phyloP scores from a whole-genome alignment of 805 yeast species.

The Clavispora vitiphila region DNA sequence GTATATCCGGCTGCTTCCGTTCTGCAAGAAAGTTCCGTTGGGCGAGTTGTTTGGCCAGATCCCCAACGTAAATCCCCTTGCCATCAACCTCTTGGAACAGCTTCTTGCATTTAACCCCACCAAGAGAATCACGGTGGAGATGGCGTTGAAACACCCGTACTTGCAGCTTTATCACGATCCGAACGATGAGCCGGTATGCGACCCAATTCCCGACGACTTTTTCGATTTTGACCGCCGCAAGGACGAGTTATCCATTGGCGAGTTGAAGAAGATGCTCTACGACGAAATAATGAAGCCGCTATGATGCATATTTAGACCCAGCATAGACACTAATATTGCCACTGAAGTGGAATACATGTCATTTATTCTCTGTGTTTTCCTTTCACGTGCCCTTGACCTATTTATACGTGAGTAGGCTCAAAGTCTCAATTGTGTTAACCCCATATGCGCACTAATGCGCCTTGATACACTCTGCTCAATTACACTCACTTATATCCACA shows the following conservation, averaged over 20 bases:
- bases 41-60: slow-evolving; percentile 13
- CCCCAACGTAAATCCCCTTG: slow-evolving; percentile 34
- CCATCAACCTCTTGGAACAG: slow-evolving; percentile 56
- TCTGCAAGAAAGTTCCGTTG: slow-evolving; percentile 44
- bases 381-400: too few species aligned
- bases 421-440: too few species aligned
- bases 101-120: slow-evolving; percentile 69
- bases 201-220: slow-evolving; percentile 78
- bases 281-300: slow-evolving; percentile 70
- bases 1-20: slow-evolving; percentile 77
- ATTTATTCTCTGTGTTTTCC: too few species aligned
- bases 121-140: slow-evolving; percentile 66
- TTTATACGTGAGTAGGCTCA: too few species aligned
- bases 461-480: too few species aligned
- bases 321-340: not conserved
- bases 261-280: slow-evolving; percentile 72
- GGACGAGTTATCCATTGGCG: slow-evolving; percentile 70
- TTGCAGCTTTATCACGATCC: slow-evolving; percentile 91
- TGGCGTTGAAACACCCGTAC: slow-evolving; percentile 81
- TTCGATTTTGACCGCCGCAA: slow-evolving; percentile 85
- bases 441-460: too few species aligned
- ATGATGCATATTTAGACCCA: slow-evolving; percentile 7
- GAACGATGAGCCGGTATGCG: slow-evolving; percentile 83
- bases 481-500: too few species aligned
- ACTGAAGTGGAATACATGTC: not conserved